A percentile compares a stretch with the other conserved stretches of the same genome.
Evolutionary conservation across 2,329 filamentous ascomycete species (phyloP).

Genomic region (Scleromitrula shiraiana): DNA sequence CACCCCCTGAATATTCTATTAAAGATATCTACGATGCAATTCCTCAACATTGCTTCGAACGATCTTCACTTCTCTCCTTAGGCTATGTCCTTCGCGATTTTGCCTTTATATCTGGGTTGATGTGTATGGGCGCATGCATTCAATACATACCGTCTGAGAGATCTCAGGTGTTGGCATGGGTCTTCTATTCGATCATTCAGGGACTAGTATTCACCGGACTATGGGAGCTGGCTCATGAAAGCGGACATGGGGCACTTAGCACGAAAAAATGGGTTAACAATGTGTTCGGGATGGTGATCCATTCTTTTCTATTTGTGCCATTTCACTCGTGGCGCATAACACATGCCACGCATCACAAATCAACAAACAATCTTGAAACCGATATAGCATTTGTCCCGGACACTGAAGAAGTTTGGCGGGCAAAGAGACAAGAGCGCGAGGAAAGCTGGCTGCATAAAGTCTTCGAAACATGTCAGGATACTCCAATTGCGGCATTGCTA

Average conservation of each 20-base stretch:
- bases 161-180: constrained; percentile 44
- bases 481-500: constrained; percentile 46
- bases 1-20: constrained; percentile 26
- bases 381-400: constrained; percentile 56
- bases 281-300: constrained; percentile 53
- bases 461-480: constrained; percentile 43
- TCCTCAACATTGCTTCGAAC: constrained; percentile 53
- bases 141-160: constrained; percentile 38
- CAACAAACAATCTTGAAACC: constrained; percentile 58
- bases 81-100: constrained; percentile 50
- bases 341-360: constrained; percentile 60
- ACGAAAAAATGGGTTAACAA: constrained; percentile 48
- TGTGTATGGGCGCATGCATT: constrained; percentile 47
- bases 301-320: constrained; percentile 58
- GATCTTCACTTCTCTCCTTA: constrained; percentile 42
- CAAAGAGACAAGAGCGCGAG: neutral
- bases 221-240: constrained; percentile 66
- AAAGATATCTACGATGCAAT: constrained; percentile 38
- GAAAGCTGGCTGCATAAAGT: constrained; percentile 30
- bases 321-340: constrained; percentile 68
- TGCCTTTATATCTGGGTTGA: constrained; percentile 39
- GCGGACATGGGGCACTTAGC: constrained; percentile 63
- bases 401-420: constrained; percentile 29
- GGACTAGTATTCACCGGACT: constrained; percentile 59
- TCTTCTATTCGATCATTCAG: constrained; percentile 53